These are phyloP conservation scores for Cicer pinnatifidum DNA, from an alignment of 306 rosid species.

Conservation along the genomic window DNA sequence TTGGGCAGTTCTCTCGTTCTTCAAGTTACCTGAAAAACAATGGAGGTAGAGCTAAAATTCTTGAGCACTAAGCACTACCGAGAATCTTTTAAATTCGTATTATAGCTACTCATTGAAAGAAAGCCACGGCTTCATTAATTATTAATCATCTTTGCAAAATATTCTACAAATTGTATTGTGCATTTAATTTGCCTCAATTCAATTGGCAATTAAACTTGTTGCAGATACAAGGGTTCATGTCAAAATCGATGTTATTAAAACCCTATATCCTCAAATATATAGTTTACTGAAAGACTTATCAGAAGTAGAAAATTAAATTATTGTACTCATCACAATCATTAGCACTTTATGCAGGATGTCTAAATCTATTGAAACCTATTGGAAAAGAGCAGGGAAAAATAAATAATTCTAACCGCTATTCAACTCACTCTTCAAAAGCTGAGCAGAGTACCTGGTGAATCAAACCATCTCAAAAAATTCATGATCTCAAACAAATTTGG, in stretches of 20 bases:
- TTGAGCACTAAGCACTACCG: neutral
- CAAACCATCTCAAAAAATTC: constrained; percentile 45
- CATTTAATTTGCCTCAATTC: constrained; percentile 41
- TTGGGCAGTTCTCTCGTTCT: neutral
- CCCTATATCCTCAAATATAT: constrained; percentile 36
- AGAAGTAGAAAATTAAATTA: constrained; percentile 20
- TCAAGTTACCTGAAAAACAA: neutral
- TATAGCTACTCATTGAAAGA: neutral
- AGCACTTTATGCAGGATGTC: constrained; percentile 16
- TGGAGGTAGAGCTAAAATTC: neutral
- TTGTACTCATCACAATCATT: constrained; percentile 34
- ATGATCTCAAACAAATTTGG: constrained; percentile 44
- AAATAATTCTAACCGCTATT: constrained; percentile 31
- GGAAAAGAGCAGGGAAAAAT: constrained; percentile 12
- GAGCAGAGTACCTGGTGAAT: constrained; percentile 40
- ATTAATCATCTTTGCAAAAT: neutral
- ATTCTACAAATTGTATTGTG: neutral
- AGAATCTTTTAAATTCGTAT: neutral
- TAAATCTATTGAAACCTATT: constrained; percentile 41
- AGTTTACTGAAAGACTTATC: constrained; percentile 28
- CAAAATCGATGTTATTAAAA: constrained; percentile 37
- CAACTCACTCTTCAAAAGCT: constrained; percentile 42
- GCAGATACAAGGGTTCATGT: constrained; percentile 30
- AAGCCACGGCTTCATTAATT: neutral
- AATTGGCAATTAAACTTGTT: constrained; percentile 39